Base-by-base conservation (phyloP, 371 early-diverging fungal genomes). In the Mortierella sp. region DNA sequence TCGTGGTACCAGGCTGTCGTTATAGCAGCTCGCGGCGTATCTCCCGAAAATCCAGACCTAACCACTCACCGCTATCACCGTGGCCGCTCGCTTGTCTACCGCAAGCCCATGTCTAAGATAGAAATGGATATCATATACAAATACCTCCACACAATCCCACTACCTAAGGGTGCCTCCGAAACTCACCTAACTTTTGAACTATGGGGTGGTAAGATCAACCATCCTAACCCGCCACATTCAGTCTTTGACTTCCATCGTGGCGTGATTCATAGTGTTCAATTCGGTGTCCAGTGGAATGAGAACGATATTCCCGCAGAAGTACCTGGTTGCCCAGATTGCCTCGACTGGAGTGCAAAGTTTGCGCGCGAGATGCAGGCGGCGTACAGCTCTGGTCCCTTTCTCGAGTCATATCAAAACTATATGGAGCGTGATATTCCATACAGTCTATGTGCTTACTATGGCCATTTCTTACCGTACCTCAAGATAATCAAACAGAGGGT, bases 401-500 rank as follows among this genome's bases (percentile, higher is more conserved):
- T 70, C 18, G 81, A 72, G 11, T 81, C 67, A 5, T 81, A 81
- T 60, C 81, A 81, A 37, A 81, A 81, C 59, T 75, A 75, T 30
- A 81, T 81, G 19, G 81, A 81, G 53, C 7, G 66, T 19, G 70
- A 29, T 2, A 69, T 81, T 14, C 79, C 79, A 14, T 75, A 73
- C 68, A 73, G 76, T 63, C 56, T 55, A 46, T 62, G 64, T 19
- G 67, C 66, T 30, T 85, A 83, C 66, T 85, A 82, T 64, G 83
- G 81, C 25, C 51, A 71, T 1, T 75, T 71, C 43, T 19, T 62
- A 25, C 58, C 76, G 6, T 60, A 75, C 15, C 45, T 85, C 43
- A 61, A 68, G 48, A 25, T 64, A 28, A 76, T 81, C 46, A 83
- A 85, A 65, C 47, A 70, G 1, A 21, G 58, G 3, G 65, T 74